A percentile compares a stretch with the other conserved stretches of the same genome.
Evolutionary conservation across 495 filamentous ascomycete genomes (phyloP).

Genomic region (Talaromyces nanjingensis): DNA sequence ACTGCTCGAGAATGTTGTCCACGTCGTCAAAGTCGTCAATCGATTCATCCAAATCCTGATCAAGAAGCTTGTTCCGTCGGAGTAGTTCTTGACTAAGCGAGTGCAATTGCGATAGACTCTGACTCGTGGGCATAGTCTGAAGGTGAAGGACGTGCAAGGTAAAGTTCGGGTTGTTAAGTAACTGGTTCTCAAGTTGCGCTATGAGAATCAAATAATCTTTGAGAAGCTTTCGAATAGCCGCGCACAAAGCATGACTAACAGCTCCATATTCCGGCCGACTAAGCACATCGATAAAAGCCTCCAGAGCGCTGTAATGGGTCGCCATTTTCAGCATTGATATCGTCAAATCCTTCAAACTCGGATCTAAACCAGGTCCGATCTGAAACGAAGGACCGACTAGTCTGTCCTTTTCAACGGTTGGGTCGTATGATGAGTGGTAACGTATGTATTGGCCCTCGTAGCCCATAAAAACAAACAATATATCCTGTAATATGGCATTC

Average conservation of each 20-base stretch:
- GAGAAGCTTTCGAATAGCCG: constrained; percentile 80
- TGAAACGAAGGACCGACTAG: constrained; percentile 73
- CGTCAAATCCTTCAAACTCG: constrained; percentile 81
- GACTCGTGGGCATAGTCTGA: constrained; percentile 79
- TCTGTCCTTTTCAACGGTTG: constrained; percentile 74
- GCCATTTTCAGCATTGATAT: constrained; percentile 91
- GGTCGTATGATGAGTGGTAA: constrained; percentile 74
- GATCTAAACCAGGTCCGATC: constrained; percentile 78
- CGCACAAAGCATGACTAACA: constrained; percentile 95
- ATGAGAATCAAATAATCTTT: constrained; percentile 91
- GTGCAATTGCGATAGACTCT: constrained; percentile 86
- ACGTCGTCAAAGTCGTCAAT: constrained; percentile 75
- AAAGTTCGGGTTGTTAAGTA: constrained; percentile 78
- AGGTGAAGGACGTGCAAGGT: constrained; percentile 89
- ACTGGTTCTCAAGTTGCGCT: constrained; percentile 86
- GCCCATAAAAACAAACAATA: constrained; percentile 97
- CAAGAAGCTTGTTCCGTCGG: constrained; percentile 76
- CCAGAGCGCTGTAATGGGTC: constrained; percentile 82
- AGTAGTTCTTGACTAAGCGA: constrained; percentile 80
- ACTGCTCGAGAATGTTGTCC: constrained; percentile 79
- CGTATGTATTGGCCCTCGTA: constrained; percentile 96
- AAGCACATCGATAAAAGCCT: constrained; percentile 89
- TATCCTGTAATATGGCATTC: constrained; percentile 76
- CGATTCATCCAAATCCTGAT: constrained; percentile 78
- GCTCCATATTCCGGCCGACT: constrained; percentile 88